Percentiles rank a stretch among this genome's conserved stretches.
These are phyloP conservation scores for Suhomyces canberraensis DNA, from an alignment of 805 yeast genomes.

Conservation along the genomic window DNA sequence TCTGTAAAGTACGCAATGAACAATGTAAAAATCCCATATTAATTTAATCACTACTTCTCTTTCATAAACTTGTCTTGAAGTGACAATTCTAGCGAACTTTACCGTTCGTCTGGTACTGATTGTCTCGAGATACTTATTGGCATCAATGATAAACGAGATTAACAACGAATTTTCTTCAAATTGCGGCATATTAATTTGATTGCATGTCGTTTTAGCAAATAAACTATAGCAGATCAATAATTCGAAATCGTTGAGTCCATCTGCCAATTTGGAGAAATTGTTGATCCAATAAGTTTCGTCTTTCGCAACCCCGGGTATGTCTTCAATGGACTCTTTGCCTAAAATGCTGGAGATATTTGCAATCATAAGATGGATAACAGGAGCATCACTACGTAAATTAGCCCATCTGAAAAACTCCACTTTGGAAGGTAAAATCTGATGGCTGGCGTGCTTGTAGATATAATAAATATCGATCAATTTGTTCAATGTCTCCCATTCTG, in stretches of 20 bases:
- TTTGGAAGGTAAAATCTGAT: conserved; percentile 20
- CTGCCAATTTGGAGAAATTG: conserved; percentile 19
- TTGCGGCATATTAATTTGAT: conserved; percentile 9
- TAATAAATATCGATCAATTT: conserved; percentile 22
- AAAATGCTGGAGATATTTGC: conserved; percentile 17
- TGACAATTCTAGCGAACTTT: conserved; percentile 1
- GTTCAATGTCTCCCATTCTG: conserved; percentile 18
- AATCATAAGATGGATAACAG: conserved; percentile 25
- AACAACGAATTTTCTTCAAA: conserved; percentile 13
- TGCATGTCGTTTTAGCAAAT: conserved; percentile 12
- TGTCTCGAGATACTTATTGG: conserved; percentile 18
- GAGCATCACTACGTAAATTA: conserved; percentile 18
- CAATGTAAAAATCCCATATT: conserved; percentile 23
- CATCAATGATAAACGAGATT: conserved; percentile 18
- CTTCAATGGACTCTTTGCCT: conserved; percentile 7
- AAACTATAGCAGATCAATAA: conserved; percentile 21
- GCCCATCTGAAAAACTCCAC: conserved; percentile 16
- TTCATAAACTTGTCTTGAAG: conserved; percentile 21
- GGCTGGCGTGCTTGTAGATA: conserved; percentile 17
- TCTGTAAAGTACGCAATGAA: conserved; percentile 14
- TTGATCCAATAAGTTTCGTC: conserved; percentile 22
- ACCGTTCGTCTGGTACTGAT: conserved; percentile 4
- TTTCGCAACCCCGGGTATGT: background rate
- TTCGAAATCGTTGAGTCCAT: conserved; percentile 25
- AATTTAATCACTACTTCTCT: conserved; percentile 19